phyloP scores from a whole-genome alignment of 164 flowering plant genomes.

The Liriodendron chinense region DNA sequence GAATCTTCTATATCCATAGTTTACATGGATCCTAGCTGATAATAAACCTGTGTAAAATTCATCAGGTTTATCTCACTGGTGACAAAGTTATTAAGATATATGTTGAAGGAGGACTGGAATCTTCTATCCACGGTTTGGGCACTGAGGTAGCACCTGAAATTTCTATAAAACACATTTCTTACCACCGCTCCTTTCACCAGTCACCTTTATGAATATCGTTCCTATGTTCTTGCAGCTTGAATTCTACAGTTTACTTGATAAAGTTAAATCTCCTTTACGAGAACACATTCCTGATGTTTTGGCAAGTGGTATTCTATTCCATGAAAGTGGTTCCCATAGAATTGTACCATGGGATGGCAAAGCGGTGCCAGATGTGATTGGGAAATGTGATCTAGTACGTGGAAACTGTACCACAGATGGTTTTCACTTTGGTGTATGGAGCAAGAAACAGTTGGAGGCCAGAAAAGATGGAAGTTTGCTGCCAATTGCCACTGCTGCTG shows the following conservation, averaged over 20 bases:
- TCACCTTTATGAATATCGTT: not conserved
- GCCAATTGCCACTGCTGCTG: conserved; percentile 25
- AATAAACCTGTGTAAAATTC: not conserved
- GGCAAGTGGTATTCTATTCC: conserved; percentile 69
- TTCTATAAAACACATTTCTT: not conserved
- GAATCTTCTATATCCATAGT: not conserved
- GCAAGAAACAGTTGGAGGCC: conserved; percentile 56
- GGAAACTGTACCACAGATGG: conserved; percentile 25
- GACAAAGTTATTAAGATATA: conserved; percentile 70
- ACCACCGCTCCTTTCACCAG: not conserved
- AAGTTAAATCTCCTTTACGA: conserved; percentile 56
- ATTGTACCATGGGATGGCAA: conserved; percentile 79
- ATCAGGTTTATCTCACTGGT: conserved; percentile 71
- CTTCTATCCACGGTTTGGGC: conserved; percentile 70
- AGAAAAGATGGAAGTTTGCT: conserved; percentile 34
- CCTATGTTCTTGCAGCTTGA: conserved; percentile 62
- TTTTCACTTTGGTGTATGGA: conserved; percentile 76
- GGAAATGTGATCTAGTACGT: conserved; percentile 30
- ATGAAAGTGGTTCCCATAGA: conserved; percentile 55
- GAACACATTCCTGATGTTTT: conserved; percentile 69
- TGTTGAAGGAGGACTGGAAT: conserved; percentile 84
- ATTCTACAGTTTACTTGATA: conserved; percentile 52
- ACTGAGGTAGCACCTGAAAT: conserved; percentile 57
- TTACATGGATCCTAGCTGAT: not conserved
- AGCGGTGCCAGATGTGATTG: conserved; percentile 62